Conservation (phyloP, 177 flowering plant genomes). For the Vitis hybrid region DNA sequence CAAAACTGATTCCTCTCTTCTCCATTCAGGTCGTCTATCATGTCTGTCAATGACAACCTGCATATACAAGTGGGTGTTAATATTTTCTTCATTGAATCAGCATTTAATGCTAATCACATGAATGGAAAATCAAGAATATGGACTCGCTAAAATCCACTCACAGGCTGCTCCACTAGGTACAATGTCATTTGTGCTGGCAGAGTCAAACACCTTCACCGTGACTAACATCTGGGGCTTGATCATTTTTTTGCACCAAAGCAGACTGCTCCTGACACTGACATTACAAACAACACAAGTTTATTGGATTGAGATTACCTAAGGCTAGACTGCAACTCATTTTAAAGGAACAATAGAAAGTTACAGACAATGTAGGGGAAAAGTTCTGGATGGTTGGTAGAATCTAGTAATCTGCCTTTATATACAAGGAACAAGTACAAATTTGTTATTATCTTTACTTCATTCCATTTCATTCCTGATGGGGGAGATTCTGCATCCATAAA, state of each 20-base stretch:
- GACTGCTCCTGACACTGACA: constrained; percentile 29
- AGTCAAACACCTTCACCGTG: constrained; percentile 15
- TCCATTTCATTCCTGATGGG: neutral
- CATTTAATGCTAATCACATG: neutral
- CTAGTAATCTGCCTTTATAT: neutral
- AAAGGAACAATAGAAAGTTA: neutral
- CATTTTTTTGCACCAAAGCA: constrained; percentile 20
- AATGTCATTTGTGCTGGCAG: constrained; percentile 19
- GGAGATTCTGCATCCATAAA: neutral
- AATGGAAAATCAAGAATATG: neutral
- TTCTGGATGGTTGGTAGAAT: neutral
- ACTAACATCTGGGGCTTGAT: constrained; percentile 20
- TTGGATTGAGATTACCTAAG: neutral
- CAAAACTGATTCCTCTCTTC: constrained; percentile 1
- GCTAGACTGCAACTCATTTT: neutral
- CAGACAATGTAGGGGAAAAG: neutral
- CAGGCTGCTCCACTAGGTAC: constrained; percentile 15
- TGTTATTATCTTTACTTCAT: neutral
- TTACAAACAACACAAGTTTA: constrained; percentile 5
- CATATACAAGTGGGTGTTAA: neutral
- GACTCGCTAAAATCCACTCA: neutral
- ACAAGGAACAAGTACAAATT: neutral
- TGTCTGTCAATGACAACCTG: constrained; percentile 1
- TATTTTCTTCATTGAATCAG: too few species aligned
- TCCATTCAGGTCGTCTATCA: neutral